Conservation (phyloP, 1,139 yeast species). For the Yamadazyma songkhlaensis region DNA sequence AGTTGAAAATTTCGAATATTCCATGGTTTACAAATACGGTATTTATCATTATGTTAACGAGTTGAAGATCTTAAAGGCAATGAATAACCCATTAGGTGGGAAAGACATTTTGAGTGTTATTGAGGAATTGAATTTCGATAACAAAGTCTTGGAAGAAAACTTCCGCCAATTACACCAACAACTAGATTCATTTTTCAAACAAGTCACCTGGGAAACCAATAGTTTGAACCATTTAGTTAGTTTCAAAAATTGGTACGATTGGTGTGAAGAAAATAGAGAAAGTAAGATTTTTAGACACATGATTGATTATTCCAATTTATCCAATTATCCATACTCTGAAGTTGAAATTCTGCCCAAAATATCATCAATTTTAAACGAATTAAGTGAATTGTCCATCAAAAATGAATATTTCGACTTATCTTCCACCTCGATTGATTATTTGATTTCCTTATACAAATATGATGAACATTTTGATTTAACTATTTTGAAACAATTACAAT, state of each 20-base stretch:
- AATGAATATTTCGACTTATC: constrained; percentile 12
- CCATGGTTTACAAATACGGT: constrained; percentile 15
- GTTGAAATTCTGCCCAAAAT: constrained; percentile 12
- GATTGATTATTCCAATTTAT: constrained; percentile 15
- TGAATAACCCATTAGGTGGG: constrained; percentile 9
- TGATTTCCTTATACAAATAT: constrained; percentile 10
- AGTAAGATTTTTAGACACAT: constrained; percentile 8
- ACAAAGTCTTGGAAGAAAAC: constrained; percentile 5
- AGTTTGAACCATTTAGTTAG: constrained; percentile 10
- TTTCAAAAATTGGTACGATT: constrained; percentile 15
- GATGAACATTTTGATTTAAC: constrained; percentile 3
- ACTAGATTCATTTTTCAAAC: constrained; percentile 8
- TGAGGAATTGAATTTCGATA: constrained; percentile 8
- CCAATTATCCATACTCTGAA: constrained; percentile 11
- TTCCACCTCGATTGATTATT: constrained; percentile 9
- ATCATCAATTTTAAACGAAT: not conserved
- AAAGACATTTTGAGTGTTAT: constrained; percentile 1
- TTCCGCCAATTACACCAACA: constrained; percentile 6
- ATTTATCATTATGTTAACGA: constrained; percentile 15
- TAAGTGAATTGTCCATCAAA: constrained; percentile 9
- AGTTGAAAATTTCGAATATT: constrained; percentile 17
- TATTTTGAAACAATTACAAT: constrained; percentile 7
- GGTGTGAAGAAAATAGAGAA: constrained; percentile 14
- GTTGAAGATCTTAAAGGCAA: constrained; percentile 13
- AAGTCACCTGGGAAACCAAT: constrained; percentile 11